These are phyloP conservation scores for Huiozyma naganishii DNA, from an alignment of 805 yeast species.

Conservation along the genomic window DNA sequence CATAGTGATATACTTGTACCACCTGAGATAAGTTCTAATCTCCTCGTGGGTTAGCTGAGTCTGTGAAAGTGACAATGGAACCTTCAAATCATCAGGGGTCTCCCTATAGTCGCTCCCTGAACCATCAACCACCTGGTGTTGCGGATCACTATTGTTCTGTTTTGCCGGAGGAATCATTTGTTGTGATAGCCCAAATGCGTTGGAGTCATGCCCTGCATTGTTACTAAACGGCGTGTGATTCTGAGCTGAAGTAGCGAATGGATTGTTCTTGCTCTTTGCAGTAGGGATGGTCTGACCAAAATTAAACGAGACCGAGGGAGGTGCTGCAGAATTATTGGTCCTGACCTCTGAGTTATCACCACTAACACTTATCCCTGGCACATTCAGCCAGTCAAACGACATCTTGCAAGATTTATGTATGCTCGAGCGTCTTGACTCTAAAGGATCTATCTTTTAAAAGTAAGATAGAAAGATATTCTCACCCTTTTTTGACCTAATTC, in stretches of 20 bases:
- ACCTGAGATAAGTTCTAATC: conserved; percentile 73
- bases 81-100: conserved; percentile 30
- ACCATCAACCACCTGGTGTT: background rate
- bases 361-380: conserved; percentile 28
- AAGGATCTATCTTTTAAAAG: too few species aligned
- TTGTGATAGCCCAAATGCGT: background rate
- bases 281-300: conserved; percentile 8
- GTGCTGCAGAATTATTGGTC: conserved; percentile 10
- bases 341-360: conserved; percentile 8
- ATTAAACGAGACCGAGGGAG: conserved; percentile 46
- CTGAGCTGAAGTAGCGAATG: background rate
- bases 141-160: background rate
- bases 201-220: background rate
- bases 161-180: background rate
- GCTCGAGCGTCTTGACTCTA: too few species aligned
- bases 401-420: conserved; percentile 8
- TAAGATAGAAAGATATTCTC: too few species aligned
- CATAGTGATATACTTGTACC: conserved; percentile 81
- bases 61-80: conserved; percentile 55
- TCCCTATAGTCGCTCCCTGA: conserved; percentile 11
- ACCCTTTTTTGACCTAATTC: too few species aligned
- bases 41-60: conserved; percentile 69
- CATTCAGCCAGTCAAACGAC: conserved; percentile 46
- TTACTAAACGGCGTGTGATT: background rate
- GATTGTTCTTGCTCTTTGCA: conserved; percentile 1